A percentile compares a stretch with the other conserved stretches of the same genome.
phyloP scores from a whole-genome alignment of 1,284 basidiomycete species.

The Moesziomyces aphidis region DNA sequence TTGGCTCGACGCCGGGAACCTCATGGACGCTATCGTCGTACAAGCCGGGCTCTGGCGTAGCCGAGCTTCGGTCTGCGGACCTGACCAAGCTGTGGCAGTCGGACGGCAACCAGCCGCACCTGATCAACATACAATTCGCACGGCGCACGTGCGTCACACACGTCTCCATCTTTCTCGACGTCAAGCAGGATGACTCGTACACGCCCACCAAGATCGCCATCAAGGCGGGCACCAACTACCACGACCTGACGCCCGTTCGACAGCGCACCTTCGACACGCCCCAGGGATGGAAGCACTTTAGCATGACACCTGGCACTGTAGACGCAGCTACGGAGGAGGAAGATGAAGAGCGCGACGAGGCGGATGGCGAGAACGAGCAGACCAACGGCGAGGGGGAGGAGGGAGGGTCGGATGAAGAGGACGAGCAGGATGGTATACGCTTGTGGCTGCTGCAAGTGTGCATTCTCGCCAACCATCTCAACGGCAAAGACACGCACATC shows the following conservation, averaged over 20 bases:
- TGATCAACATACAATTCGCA: constrained; percentile 92
- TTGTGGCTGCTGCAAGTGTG: constrained; percentile 89
- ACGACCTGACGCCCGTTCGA: constrained; percentile 85
- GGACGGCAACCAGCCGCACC: constrained; percentile 96
- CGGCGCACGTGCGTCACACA: constrained; percentile 87
- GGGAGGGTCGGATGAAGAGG: constrained; percentile 78
- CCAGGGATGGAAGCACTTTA: constrained; percentile 93
- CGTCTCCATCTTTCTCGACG: constrained; percentile 88
- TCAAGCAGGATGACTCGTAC: constrained; percentile 92
- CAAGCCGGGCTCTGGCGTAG: constrained; percentile 95
- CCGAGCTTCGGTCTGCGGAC: constrained; percentile 88
- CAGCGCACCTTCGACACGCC: constrained; percentile 70
- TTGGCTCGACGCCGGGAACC: constrained; percentile 70
- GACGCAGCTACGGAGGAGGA: constrained; percentile 72
- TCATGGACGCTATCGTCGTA: constrained; percentile 97
- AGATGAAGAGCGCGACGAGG: constrained; percentile 73
- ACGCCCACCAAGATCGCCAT: constrained; percentile 91
- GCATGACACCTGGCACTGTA: constrained; percentile 73
- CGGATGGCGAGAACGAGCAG: constrained; percentile 16
- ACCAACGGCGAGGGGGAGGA: background rate
- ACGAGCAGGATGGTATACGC: constrained; percentile 34
- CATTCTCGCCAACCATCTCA: constrained; percentile 93
- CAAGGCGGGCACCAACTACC: constrained; percentile 88
- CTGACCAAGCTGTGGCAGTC: constrained; percentile 98
- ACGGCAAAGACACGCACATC: constrained; percentile 98